Conservation (phyloP, 2,329 filamentous ascomycete species). For the Pyrenophora graminea region DNA sequence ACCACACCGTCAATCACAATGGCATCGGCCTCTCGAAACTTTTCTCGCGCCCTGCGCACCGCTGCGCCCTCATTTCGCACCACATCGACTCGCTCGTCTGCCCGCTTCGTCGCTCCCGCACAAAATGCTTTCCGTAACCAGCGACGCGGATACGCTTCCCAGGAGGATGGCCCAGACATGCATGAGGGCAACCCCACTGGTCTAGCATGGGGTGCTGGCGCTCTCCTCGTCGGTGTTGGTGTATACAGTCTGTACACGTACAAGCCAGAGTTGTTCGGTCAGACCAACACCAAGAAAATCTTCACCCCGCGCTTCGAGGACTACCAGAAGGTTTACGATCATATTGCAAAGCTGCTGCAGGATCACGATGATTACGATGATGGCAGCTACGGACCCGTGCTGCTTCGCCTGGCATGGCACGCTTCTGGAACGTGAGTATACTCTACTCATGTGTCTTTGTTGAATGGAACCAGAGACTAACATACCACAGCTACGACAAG, state of each 20-base stretch:
- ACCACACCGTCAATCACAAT: conserved; percentile 24
- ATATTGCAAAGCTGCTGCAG: conserved; percentile 76
- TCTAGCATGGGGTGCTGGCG: conserved; percentile 40
- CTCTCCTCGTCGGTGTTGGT: conserved; percentile 33
- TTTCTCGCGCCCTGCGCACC: conserved; percentile 49
- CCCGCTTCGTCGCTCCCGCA: conserved; percentile 61
- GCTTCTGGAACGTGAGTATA: conserved; percentile 71
- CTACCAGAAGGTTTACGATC: conserved; percentile 94
- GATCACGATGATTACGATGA: conserved; percentile 96
- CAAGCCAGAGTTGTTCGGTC: conserved; percentile 53
- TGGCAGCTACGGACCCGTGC: conserved; percentile 90
- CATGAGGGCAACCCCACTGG: conserved; percentile 57
- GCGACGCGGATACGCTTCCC: conserved; percentile 75
- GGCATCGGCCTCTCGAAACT: conserved; percentile 42
- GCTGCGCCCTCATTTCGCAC: conserved; percentile 57
- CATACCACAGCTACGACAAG: conserved; percentile 67
- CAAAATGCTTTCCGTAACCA: conserved; percentile 74
- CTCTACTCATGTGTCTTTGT: neutral
- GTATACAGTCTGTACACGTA: conserved; percentile 57
- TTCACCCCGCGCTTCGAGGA: conserved; percentile 80
- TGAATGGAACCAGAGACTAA: conserved; percentile 12
- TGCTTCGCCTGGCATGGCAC: conserved; percentile 93
- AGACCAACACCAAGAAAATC: conserved; percentile 48
- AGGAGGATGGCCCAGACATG: conserved; percentile 56
- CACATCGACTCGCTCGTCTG: conserved; percentile 58